phyloP scores from a whole-genome alignment of 495 filamentous ascomycete species.

The Penicillium ucsense region DNA sequence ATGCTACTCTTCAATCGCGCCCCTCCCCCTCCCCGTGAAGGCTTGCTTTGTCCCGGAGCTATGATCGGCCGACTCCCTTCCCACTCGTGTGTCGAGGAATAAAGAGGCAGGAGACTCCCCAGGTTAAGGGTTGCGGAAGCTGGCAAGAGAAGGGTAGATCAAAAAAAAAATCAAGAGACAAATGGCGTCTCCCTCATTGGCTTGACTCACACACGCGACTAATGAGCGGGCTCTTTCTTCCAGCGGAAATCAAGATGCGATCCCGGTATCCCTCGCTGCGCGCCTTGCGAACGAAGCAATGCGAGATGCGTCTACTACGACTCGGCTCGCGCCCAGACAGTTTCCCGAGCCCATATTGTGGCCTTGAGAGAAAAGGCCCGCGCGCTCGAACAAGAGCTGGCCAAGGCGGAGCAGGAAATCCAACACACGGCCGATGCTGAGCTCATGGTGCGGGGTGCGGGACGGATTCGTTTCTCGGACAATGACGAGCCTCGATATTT shows the following conservation, averaged over 20 bases:
- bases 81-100: too few species aligned
- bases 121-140: neutral
- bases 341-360: conserved; percentile 80
- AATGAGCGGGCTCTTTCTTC: neutral
- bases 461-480: conserved; percentile 69
- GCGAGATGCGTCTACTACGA: conserved; percentile 90
- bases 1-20: conserved; percentile 19
- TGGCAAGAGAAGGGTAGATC: neutral
- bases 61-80: neutral
- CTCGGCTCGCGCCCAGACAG: conserved; percentile 63
- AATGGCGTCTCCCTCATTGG: neutral
- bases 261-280: conserved; percentile 77
- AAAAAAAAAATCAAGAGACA: neutral
- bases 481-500: conserved; percentile 81
- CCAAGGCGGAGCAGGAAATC: conserved; percentile 49
- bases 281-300: conserved; percentile 86
- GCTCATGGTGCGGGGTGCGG: conserved; percentile 71
- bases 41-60: too few species aligned
- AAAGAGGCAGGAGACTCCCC: neutral
- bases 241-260: conserved; percentile 94
- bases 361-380: conserved; percentile 75
- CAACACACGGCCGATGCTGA: conserved; percentile 62
- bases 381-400: conserved; percentile 65
- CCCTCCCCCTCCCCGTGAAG: too few species aligned
- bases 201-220: too few species aligned